Evolutionary conservation across 805 yeast genomes (phyloP), one percentile per base, ranked within the genome.

Genomic region (Nakazawaea populi): DNA sequence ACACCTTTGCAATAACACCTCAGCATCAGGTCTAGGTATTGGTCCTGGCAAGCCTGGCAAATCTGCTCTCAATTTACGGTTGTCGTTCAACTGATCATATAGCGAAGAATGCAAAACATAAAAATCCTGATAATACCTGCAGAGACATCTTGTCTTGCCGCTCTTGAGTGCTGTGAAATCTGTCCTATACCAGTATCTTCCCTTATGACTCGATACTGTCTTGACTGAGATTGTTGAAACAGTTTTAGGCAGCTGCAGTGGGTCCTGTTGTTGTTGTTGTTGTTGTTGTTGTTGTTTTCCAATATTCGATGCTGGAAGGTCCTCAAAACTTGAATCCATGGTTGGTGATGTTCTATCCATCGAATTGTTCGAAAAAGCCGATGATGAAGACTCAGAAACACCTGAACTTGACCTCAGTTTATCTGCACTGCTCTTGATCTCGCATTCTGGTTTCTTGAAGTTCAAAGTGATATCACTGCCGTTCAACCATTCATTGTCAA

Each of bases 71-170:
- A 52, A 40, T n/a, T 37, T 37, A 12, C 2, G 40, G 12, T 51
- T 42, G 5, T 42, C 36, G 31, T 52, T 47, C 48, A 64, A 38
- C 35, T 54, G 50, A 36, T 61, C 62, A 28, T 67, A 56, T 28
- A 73, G 55, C 18, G 64, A 47, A 18, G 69, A 61, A 52, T 76
- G 80, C 27, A 77, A 59, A 47, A 72, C 71, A 58, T 75, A 74
- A 49, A 78, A 76, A 55, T 77, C 82, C 58, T 74, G 77, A 56
- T 76, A 78, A 59, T 72, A 77, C 14, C 81, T 66, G 54, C 79
- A 72, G 24, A 77, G 59, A 47, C 69, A 68, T 51, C 71, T 65
- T 42, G 66, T 69, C 40, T 62, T 64, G 27, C 69, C 69, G n/a
- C 40, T 12, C 46, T 69, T 64, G 38, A 64, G 61, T 55, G 67